These are phyloP conservation scores for Sparassis latifolia DNA, from an alignment of 1,284 basidiomycete genomes.

Conservation along the genomic window DNA sequence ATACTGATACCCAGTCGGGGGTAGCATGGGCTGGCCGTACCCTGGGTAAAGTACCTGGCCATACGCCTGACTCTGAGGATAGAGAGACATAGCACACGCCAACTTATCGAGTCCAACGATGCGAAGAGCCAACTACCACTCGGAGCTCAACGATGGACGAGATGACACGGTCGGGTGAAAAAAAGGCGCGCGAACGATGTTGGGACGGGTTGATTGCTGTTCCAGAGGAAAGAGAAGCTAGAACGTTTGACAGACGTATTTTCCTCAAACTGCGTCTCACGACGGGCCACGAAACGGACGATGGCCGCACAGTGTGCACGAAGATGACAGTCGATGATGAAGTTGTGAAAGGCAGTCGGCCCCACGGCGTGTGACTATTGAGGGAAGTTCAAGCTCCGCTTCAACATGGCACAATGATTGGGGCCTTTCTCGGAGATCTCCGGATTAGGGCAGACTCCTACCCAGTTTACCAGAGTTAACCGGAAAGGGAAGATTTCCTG, in stretches of 20 bases:
- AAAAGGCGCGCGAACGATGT: not conserved
- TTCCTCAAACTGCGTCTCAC: conserved; percentile 23
- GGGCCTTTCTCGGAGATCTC: conserved; percentile 2
- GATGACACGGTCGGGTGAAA: no score
- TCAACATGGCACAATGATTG: conserved; percentile 5
- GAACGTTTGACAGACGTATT: conserved; percentile 8
- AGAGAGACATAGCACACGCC: conserved; percentile 38
- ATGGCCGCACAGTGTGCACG: conserved; percentile 14
- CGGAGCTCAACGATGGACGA: conserved; percentile 6
- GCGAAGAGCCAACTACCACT: conserved; percentile 4
- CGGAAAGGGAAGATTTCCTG: conserved; percentile 3
- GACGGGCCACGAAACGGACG: conserved; percentile 10
- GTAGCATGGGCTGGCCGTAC: conserved; percentile 37
- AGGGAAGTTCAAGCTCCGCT: conserved; percentile 22
- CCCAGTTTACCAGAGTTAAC: conserved; percentile 13
- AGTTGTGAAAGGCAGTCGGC: conserved; percentile 27
- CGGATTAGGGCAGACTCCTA: conserved; percentile 13
- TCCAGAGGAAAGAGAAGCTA: conserved; percentile 7
- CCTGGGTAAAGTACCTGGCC: conserved; percentile 34
- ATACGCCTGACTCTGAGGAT: conserved; percentile 37
- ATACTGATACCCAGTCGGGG: conserved; percentile 35
- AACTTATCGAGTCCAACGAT: conserved; percentile 13
- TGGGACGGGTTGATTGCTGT: not conserved
- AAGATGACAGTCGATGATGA: conserved; percentile 44
- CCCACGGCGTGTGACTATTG: conserved; percentile 19